Evolutionary conservation across 805 yeast species (phyloP), one percentile per base, ranked within the genome.

Genomic region (Candida ascalaphidarum): DNA sequence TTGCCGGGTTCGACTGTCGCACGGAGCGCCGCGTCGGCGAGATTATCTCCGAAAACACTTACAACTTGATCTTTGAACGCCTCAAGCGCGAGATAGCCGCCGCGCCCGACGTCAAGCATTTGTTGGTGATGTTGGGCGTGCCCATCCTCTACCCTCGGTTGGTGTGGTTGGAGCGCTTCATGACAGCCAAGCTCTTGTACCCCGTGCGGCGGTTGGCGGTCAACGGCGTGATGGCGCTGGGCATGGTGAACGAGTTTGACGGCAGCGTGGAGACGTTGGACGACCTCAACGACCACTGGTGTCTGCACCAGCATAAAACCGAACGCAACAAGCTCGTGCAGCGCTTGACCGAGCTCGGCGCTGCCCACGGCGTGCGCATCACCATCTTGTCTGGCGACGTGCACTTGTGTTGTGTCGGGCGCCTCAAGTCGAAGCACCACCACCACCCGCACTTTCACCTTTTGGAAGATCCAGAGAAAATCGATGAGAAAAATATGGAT

Each of bases 241-340:
- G 95, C 0, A 55, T 89, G 19, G 85, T 85, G 15, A 89, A 92
- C 48, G 92, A 83, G 41, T 89, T 88, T 46, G 96, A 88, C 49
- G 96, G 96, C 2, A 74, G 81, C 22, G 77, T 89, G 5, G 97
- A 89, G 55, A 73, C 89, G 11, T 66, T 92, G 40, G 97, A 92
- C 48, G 97, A 89, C 51, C 65, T 92, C 53, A 79, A 86, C 47
- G 98, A 89, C 50, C 97, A 89, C 58, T 89, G 98, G 98, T 86
- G 96, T 52, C 79, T 95, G 3, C 68, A 68, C 34, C 71, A 78
- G 50, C 98, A 89, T 58, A 92, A 89, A 51, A 54, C 55, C 27
- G 98, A 89, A 56, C 71, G 98, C 35, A 89, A 89, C 52, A 48
- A 50, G 39, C 62, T 89, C 22, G 58, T 88, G 36, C 65, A 62